Evolutionary conservation across 2,329 filamentous ascomycete genomes (phyloP).

Genomic region (Colletotrichum sidae): DNA sequence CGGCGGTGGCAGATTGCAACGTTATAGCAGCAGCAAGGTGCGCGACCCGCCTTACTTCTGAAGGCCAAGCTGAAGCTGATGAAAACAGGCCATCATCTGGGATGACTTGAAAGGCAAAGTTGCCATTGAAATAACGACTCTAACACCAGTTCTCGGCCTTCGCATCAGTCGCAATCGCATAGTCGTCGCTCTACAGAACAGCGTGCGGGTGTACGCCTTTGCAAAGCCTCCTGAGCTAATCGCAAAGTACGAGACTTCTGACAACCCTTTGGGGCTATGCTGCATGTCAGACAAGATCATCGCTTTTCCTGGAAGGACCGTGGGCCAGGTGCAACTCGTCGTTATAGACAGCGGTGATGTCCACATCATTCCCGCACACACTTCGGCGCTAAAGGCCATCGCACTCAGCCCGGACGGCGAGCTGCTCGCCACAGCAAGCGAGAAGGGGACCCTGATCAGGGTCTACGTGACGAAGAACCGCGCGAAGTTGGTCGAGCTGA

Average conservation of each 20-base stretch:
- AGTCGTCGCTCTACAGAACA: slow-evolving; percentile 84
- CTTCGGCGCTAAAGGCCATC: slow-evolving; percentile 81
- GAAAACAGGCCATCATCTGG: slow-evolving; percentile 83
- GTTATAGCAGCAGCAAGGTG: slow-evolving; percentile 89
- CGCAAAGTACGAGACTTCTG: slow-evolving; percentile 84
- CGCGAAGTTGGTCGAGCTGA: slow-evolving; percentile 84
- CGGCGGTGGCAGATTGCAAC: slow-evolving; percentile 86
- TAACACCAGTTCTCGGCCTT: slow-evolving; percentile 83
- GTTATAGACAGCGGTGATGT: slow-evolving; percentile 83
- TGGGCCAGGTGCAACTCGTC: slow-evolving; percentile 90
- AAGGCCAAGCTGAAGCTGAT: slow-evolving; percentile 4
- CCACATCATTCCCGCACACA: slow-evolving; percentile 93
- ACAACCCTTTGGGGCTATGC: slow-evolving; percentile 85
- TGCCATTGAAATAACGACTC: slow-evolving; percentile 82
- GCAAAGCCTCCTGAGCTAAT: slow-evolving; percentile 77
- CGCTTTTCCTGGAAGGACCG: slow-evolving; percentile 87
- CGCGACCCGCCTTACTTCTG: slow-evolving; percentile 2
- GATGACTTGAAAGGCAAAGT: slow-evolving; percentile 82
- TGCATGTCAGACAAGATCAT: slow-evolving; percentile 79
- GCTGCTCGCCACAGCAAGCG: slow-evolving; percentile 88
- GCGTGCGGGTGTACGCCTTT: slow-evolving; percentile 84
- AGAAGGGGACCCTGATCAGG: slow-evolving; percentile 89
- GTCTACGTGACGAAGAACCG: slow-evolving; percentile 86
- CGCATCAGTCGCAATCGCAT: slow-evolving; percentile 78
- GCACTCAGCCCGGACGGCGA: slow-evolving; percentile 84